Base-by-base conservation (phyloP, 257 asterid species). In the Ophiorrhiza pumila region DNA sequence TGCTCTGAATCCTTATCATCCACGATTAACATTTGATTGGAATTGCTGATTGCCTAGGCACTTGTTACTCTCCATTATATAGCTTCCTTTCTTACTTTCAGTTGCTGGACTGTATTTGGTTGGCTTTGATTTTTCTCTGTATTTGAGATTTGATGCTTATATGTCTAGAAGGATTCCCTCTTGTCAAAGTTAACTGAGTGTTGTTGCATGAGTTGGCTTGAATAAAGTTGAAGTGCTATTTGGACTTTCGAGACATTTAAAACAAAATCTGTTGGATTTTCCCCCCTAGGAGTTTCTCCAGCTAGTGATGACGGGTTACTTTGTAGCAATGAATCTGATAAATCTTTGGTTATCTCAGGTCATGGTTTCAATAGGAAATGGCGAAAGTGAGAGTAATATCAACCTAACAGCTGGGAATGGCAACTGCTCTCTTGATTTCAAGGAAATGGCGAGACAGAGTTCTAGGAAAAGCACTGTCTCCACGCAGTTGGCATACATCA, bases 351-450 rank as follows among this genome's bases (percentile, higher is more conserved):
- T 53, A 14, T 71, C 75, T 77, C 90, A 86, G 97, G 85, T 93
- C 73, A 87, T 79, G 80, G 90, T 93, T 80, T 81, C 91, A 34
- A 74, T 87, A 53, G 71, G 74, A 68, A 86, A 75, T 42, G 81
- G 78, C 45, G 86, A 82, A 76, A 63, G 53, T 20, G 88, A 72
- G 57, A 81, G 82, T 70, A 68, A 66, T 71, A 89, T 93, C 41
- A 50, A 71, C 67, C 80, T 93, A 69, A 80, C 80, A 31, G 83
- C 88, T 0, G 95, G 91, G 45, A 84, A 82, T 47, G 87, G 91
- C 43, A 82, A 84, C 22, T 90, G 98, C 82, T 78, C 53, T 59
- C 90, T 93, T 56, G 80, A 87, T 75, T 81, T 90, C 68, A 87
- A 76, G 78, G 86, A 85, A 47, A 83, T 85, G 70, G 78, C 80